These are phyloP conservation scores for Teratosphaeria viscida DNA, from an alignment of 2,329 filamentous ascomycete genomes.

Conservation along the genomic window DNA sequence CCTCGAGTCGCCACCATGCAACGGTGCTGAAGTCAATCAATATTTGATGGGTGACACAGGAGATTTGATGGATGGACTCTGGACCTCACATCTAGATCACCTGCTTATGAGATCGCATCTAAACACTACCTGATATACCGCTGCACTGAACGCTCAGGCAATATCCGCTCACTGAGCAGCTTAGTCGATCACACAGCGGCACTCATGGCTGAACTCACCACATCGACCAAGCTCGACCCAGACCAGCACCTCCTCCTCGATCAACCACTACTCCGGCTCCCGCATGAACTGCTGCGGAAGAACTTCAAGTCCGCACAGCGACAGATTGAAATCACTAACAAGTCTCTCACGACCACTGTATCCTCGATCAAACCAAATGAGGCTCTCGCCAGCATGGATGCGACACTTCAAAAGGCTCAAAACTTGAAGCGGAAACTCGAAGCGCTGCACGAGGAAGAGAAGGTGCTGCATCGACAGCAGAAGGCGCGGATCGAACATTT, in stretches of 20 bases:
- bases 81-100: neutral
- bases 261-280: slow-evolving; percentile 85
- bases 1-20: no score
- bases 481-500: slow-evolving; percentile 71
- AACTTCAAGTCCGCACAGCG: slow-evolving; percentile 85
- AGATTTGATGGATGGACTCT: neutral
- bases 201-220: slow-evolving; percentile 32
- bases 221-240: slow-evolving; percentile 15
- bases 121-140: neutral
- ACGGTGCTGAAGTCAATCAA: no score
- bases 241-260: slow-evolving; percentile 67
- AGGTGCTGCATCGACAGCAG: slow-evolving; percentile 61
- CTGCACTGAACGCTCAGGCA: neutral
- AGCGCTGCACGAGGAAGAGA: slow-evolving; percentile 67
- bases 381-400: slow-evolving; percentile 70
- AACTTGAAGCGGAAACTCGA: slow-evolving; percentile 81
- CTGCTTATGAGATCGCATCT: neutral
- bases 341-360: slow-evolving; percentile 49
- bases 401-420: slow-evolving; percentile 75
- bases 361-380: slow-evolving; percentile 46
- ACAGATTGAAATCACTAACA: slow-evolving; percentile 61
- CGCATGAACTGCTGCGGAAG: slow-evolving; percentile 83
- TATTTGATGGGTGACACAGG: no score
- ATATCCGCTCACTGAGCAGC: neutral
- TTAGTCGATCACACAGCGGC: neutral